Percentiles rank a stretch among this genome's conserved stretches.
Evolutionary conservation across 495 filamentous ascomycete species (phyloP).

Genomic region (Penicillium waksmanii): DNA sequence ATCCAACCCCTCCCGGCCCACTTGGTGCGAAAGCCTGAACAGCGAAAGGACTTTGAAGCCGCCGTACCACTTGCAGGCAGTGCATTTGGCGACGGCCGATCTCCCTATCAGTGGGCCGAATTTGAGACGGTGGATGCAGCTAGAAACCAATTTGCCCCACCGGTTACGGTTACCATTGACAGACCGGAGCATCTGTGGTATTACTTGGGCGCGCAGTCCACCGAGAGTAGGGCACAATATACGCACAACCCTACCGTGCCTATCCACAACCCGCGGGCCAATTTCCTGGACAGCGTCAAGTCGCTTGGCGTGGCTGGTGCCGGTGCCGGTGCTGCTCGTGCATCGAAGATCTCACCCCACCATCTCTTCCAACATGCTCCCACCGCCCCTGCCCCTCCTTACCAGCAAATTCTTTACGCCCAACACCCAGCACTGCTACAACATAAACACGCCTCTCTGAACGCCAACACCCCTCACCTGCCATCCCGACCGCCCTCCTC

Average conservation of each 20-base stretch:
- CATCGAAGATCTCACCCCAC: slow-evolving; percentile 44
- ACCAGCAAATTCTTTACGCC: slow-evolving; percentile 38
- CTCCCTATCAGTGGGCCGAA: slow-evolving; percentile 76
- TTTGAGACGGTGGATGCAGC: slow-evolving; percentile 64
- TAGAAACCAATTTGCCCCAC: slow-evolving; percentile 47
- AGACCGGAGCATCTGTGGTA: slow-evolving; percentile 81
- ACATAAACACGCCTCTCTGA: slow-evolving; percentile 22
- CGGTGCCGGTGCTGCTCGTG: slow-evolving; percentile 26
- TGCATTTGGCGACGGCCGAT: slow-evolving; percentile 60
- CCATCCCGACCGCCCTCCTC: slow-evolving; percentile 41
- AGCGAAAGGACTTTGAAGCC: slow-evolving; percentile 50
- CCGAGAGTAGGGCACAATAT: slow-evolving; percentile 90
- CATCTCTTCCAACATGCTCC: slow-evolving; percentile 39
- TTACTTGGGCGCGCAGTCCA: slow-evolving; percentile 85
- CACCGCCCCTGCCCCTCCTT: slow-evolving; percentile 37
- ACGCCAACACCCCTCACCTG: slow-evolving; percentile 31
- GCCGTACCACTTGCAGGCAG: slow-evolving; percentile 58
- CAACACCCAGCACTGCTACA: slow-evolving; percentile 26
- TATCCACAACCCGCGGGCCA: slow-evolving; percentile 60
- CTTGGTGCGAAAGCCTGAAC: slow-evolving; percentile 53
- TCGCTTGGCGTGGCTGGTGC: slow-evolving; percentile 43
- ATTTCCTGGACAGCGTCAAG: slow-evolving; percentile 61
- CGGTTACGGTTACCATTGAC: slow-evolving; percentile 66
- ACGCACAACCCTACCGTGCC: slow-evolving; percentile 73
- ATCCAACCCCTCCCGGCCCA: slow-evolving; percentile 64